phyloP scores from a whole-genome alignment of 768 basidiomycete genomes.

The Podaxis rugospora region DNA sequence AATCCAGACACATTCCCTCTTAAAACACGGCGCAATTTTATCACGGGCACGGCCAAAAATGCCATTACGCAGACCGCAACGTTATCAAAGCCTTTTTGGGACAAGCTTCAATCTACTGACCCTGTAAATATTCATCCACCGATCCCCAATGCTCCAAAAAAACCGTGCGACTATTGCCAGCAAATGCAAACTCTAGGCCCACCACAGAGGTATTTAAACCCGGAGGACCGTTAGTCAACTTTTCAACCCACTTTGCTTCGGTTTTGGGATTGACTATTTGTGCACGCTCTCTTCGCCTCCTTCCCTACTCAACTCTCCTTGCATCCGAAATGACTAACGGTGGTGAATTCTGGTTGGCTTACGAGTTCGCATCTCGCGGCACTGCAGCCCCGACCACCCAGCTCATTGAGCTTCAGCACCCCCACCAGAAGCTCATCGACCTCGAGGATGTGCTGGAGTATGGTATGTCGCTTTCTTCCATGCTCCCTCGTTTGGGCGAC shows the following conservation, averaged over 20 bases:
- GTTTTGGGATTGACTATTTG: background rate
- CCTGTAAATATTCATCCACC: background rate
- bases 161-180: background rate
- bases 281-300: background rate
- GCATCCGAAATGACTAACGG: slow-evolving; percentile 2
- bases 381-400: slow-evolving; percentile 38
- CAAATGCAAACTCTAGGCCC: background rate
- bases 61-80: background rate
- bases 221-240: background rate
- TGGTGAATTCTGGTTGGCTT: slow-evolving; percentile 43
- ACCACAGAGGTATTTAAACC: background rate
- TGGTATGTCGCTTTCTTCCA: slow-evolving; percentile 20
- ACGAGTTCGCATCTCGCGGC: slow-evolving; percentile 41
- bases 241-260: background rate
- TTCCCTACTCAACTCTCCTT: background rate
- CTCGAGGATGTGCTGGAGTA: slow-evolving; percentile 46
- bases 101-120: background rate
- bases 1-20: background rate
- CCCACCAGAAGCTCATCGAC: slow-evolving; percentile 34
- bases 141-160: background rate
- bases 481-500: slow-evolving; percentile 9
- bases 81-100: background rate
- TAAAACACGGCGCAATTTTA: background rate
- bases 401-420: slow-evolving; percentile 42
- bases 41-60: background rate